These are phyloP conservation scores for Spirogloea muscicola DNA, from an alignment of 139 green algal species.

Conservation along the genomic window DNA sequence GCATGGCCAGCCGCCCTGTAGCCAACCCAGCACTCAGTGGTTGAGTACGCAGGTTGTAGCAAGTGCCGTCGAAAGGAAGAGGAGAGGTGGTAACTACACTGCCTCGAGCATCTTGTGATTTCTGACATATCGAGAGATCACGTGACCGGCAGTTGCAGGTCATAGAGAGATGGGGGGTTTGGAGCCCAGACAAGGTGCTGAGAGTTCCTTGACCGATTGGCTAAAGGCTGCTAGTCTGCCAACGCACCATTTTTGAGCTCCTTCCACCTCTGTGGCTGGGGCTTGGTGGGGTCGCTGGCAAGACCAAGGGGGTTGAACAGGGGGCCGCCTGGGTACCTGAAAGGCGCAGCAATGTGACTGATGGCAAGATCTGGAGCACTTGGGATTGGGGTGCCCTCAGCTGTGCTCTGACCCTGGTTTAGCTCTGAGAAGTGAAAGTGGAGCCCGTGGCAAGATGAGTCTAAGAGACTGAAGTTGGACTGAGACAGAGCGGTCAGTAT, in stretches of 20 bases:
- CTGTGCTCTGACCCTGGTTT: too few species aligned
- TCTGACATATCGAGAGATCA: not conserved
- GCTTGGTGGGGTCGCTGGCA: not conserved
- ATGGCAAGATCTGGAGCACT: too few species aligned
- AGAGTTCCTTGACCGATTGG: not conserved
- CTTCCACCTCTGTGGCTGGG: not conserved
- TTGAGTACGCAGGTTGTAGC: not conserved
- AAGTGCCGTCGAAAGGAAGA: not conserved
- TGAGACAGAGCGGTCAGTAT: not conserved
- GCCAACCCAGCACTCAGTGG: not conserved
- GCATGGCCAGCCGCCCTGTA: constrained; percentile 22
- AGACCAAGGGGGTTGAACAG: constrained; percentile 30
- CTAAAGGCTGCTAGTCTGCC: too few species aligned
- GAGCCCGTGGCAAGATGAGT: not conserved
- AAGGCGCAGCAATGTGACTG: not conserved
- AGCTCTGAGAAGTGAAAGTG: not conserved
- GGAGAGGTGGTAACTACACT: not conserved
- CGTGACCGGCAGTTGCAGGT: not conserved
- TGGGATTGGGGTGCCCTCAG: too few species aligned
- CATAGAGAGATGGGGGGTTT: not conserved
- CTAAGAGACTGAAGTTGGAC: not conserved
- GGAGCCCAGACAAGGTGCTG: not conserved
- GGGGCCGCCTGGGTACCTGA: constrained; percentile 21
- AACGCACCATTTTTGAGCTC: constrained; percentile 19
- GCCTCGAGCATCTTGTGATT: not conserved